A percentile compares a stretch with the other conserved stretches of the same genome.
phyloP scores from a whole-genome alignment of 2,329 filamentous ascomycete genomes.

The Aspergillus awamori region DNA sequence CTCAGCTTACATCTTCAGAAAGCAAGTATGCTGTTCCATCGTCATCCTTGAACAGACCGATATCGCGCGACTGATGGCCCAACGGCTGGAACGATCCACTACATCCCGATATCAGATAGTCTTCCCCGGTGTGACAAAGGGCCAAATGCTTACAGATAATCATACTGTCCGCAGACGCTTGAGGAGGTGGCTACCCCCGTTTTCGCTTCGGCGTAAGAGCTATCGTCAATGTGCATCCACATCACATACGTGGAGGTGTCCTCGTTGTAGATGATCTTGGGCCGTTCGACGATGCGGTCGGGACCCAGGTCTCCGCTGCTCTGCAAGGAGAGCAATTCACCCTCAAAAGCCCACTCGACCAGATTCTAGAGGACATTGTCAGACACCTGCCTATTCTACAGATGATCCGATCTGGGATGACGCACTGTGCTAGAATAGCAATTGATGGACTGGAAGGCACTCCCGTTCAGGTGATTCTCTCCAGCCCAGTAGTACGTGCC shows the following conservation, averaged over 20 bases:
- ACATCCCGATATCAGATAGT: too few relatives aligned
- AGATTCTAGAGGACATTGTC: slow-evolving; percentile 46
- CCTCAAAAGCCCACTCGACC: slow-evolving; percentile 65
- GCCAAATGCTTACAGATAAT: slow-evolving; percentile 36
- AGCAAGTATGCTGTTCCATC: slow-evolving; percentile 64
- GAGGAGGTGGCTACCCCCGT: slow-evolving; percentile 65
- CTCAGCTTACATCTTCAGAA: slow-evolving; percentile 60
- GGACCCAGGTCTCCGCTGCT: slow-evolving; percentile 61
- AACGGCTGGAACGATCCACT: slow-evolving; percentile 47
- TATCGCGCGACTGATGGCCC: slow-evolving; percentile 58
- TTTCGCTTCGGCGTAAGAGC: slow-evolving; percentile 64
- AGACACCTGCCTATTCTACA: background rate
- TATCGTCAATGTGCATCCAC: slow-evolving; percentile 68
- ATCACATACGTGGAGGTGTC: slow-evolving; percentile 67
- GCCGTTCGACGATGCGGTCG: slow-evolving; percentile 65
- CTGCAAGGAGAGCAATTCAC: slow-evolving; percentile 60
- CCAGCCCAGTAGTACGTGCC: slow-evolving; percentile 68
- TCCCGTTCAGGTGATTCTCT: slow-evolving; percentile 69
- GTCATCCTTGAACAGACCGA: slow-evolving; percentile 64
- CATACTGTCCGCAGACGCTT: slow-evolving; percentile 64
- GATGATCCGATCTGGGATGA: background rate
- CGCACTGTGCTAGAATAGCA: slow-evolving; percentile 62
- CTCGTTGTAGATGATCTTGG: slow-evolving; percentile 70
- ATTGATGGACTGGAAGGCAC: slow-evolving; percentile 65
- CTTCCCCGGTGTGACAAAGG: too few relatives aligned